Percentiles rank a stretch among this genome's conserved stretches.
phyloP scores from a whole-genome alignment of 1,139 yeast species.

The Kluyveromyces sp. region DNA sequence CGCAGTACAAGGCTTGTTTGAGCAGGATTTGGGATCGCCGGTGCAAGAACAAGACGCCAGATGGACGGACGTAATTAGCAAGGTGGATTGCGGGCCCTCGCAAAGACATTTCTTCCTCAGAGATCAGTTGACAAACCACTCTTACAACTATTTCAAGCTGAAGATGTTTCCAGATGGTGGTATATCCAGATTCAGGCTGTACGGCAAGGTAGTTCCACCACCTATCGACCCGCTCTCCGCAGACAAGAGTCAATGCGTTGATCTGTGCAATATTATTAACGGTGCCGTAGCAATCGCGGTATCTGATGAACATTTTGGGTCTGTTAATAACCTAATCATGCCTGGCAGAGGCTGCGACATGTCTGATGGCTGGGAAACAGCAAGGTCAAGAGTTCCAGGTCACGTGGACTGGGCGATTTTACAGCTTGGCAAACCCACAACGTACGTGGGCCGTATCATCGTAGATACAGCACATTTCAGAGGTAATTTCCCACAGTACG shows the following conservation, averaged over 20 bases:
- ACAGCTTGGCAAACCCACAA: constrained; percentile 61
- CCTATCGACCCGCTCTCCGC: constrained; percentile 23
- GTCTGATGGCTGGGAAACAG: constrained; percentile 99
- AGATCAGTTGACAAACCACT: constrained; percentile 46
- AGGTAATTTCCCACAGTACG: constrained; percentile 85
- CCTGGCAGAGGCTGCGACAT: constrained; percentile 95
- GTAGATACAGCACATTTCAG: constrained; percentile 90
- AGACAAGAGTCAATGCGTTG: constrained; percentile 38
- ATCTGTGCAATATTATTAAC: constrained; percentile 72
- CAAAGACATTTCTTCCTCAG: constrained; percentile 78
- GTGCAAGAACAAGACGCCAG: constrained; percentile 29
- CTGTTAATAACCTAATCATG: constrained; percentile 76
- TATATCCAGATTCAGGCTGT: constrained; percentile 85
- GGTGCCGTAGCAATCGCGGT: constrained; percentile 83
- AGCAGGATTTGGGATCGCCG: constrained; percentile 20
- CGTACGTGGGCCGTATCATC: constrained; percentile 47
- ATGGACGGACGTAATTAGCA: constrained; percentile 71
- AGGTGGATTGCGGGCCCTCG: constrained; percentile 79
- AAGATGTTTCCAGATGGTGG: constrained; percentile 98
- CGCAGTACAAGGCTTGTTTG: constrained; percentile 68
- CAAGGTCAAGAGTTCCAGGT: constrained; percentile 71
- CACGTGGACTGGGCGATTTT: constrained; percentile 90
- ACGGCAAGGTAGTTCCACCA: constrained; percentile 67
- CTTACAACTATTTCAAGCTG: constrained; percentile 72
- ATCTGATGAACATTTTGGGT: constrained; percentile 90